These are phyloP conservation scores for Sarocladium brachiariae DNA, from an alignment of 2,329 filamentous ascomycete genomes.

Conservation along the genomic window DNA sequence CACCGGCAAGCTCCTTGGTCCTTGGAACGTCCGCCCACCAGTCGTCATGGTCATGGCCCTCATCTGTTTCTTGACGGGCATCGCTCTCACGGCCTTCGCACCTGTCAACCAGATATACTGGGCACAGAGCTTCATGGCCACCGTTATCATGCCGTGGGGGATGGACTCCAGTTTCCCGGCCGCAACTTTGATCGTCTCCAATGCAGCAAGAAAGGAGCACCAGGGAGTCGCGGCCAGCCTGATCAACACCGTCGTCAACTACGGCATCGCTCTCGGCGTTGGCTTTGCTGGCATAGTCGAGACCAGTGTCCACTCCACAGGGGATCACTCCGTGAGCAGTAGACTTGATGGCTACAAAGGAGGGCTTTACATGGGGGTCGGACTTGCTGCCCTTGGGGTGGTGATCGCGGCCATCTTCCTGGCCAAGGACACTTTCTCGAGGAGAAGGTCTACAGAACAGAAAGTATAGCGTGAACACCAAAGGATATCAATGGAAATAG, in stretches of 20 bases:
- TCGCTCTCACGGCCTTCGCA: conserved; percentile 36
- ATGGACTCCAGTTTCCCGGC: conserved; percentile 64
- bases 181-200: conserved; percentile 52
- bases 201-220: conserved; percentile 38
- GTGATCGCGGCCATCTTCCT: conserved; percentile 12
- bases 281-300: conserved; percentile 62
- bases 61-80: conserved; percentile 35
- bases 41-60: conserved; percentile 38
- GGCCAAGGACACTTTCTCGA: conserved; percentile 7
- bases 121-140: conserved; percentile 53
- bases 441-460: not conserved
- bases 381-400: conserved; percentile 22
- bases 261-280: conserved; percentile 58
- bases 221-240: conserved; percentile 44
- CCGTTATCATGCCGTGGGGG: conserved; percentile 52
- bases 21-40: conserved; percentile 25
- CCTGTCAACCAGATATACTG: conserved; percentile 56
- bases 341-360: conserved; percentile 28
- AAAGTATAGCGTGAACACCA: not conserved
- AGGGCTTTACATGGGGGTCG: conserved; percentile 35
- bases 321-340: conserved; percentile 16
- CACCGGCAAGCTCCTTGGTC: conserved; percentile 35
- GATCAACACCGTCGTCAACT: conserved; percentile 61
- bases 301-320: conserved; percentile 24
- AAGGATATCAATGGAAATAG: not conserved